Base-by-base conservation (phyloP, 805 yeast species). In the Cyberlindnera japonica region DNA sequence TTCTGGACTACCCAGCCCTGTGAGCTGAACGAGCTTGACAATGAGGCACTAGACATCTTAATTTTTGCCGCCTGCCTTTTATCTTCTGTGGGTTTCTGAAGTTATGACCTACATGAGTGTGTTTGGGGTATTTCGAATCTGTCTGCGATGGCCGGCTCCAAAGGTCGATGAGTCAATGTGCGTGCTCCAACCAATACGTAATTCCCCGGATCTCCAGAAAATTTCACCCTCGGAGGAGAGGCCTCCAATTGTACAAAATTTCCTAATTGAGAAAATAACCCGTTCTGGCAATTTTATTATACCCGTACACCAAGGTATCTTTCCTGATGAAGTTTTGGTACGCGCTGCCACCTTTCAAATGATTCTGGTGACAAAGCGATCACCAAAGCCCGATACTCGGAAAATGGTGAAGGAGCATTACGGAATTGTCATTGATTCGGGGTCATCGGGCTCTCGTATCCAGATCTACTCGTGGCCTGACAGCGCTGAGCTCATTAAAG, bases 341-440 rank as follows among this genome's bases (percentile, higher is more conserved):
- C 33, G 23, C 15, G 21, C 22, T 8, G 16, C 10, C 20, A 2
- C 25, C 25, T 22, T 22, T 22, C 11, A 22, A 22, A 8, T 12
- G 11, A 8, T 22, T 22, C 25, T 9, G 12, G 11, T 9, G 11
- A 8, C 8, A 8, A 22, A 22, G 12, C 11, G 25, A 8, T 9
- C 25, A 22, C 12, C 25, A 22, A 12, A 22, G 12, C 25, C 8
- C 25, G 11, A 22, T 12, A 22, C 25, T 9, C 8, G 12, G 9
- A 14, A 17, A 5, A 47, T 43, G 49, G 39, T 38, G 17, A 44
- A 48, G 27, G 50, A 56, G 21, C 54, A 70, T 37, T 90, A 86
- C 67, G 97, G 96, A 20, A 81, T 93, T 22, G 95, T 91, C 13
- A 74, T 91, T 3, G 99, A 91, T 62, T 88, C 97, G 0, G 99